phyloP scores from a whole-genome alignment of 805 yeast genomes.

The Saccharomycopsis malanga region DNA sequence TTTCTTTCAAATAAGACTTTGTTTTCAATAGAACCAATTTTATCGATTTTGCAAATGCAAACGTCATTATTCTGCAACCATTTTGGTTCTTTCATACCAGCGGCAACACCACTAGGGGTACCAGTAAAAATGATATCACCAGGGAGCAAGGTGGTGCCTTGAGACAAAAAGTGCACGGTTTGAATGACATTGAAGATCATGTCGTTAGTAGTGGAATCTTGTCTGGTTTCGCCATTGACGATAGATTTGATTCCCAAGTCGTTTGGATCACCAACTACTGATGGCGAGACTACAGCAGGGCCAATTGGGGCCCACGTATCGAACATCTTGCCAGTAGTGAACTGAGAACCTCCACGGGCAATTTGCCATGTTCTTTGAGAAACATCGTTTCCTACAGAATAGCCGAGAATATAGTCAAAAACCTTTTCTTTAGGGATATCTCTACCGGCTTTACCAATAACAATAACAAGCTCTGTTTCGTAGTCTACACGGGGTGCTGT shows the following conservation, averaged over 20 bases:
- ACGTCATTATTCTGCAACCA: conserved; percentile 41
- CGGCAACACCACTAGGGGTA: conserved; percentile 50
- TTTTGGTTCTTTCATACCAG: conserved; percentile 34
- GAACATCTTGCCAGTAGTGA: conserved; percentile 45
- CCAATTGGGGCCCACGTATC: conserved; percentile 55
- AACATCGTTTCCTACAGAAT: conserved; percentile 48
- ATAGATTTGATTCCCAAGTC: conserved; percentile 33
- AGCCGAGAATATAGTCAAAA: conserved; percentile 42
- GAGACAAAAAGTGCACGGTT: conserved; percentile 40
- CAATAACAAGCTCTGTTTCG: conserved; percentile 47
- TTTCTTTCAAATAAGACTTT: conserved; percentile 30
- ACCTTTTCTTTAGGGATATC: conserved; percentile 39
- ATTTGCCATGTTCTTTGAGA: conserved; percentile 53
- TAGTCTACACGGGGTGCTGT: conserved; percentile 38
- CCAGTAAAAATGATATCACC: conserved; percentile 53
- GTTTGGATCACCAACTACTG: conserved; percentile 31
- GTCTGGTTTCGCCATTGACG: conserved; percentile 44
- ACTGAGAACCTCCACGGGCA: conserved; percentile 46
- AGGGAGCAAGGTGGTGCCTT: conserved; percentile 45
- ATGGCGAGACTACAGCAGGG: conserved; percentile 41
- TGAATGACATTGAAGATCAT: conserved; percentile 40
- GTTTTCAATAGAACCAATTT: conserved; percentile 38
- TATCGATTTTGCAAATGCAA: conserved; percentile 35
- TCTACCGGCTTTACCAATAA: conserved; percentile 44
- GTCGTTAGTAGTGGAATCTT: conserved; percentile 40